These are phyloP conservation scores for Berkeleyomyces basicola DNA, from an alignment of 2,329 filamentous ascomycete species.

Conservation along the genomic window DNA sequence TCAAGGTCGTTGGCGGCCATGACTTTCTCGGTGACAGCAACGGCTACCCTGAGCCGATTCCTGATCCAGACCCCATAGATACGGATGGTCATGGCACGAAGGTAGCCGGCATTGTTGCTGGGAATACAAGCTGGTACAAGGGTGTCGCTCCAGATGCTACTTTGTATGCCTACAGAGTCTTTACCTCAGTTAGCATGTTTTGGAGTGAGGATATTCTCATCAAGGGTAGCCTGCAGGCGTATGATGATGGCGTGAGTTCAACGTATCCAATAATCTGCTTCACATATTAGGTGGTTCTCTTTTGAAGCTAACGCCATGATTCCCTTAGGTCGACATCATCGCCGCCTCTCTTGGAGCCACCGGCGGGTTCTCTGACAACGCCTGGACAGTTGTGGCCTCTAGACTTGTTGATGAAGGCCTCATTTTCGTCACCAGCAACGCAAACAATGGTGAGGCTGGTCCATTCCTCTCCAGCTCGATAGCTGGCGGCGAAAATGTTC, in stretches of 20 bases:
- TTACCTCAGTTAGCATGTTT: background rate
- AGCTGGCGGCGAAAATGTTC: conserved; percentile 25
- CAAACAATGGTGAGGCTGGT: conserved; percentile 32
- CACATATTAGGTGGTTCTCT: too few species aligned
- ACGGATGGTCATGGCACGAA: conserved; percentile 22
- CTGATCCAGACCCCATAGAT: conserved; percentile 6
- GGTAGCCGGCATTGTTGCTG: conserved; percentile 18
- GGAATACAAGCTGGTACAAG: conserved; percentile 10
- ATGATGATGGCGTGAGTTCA: conserved; percentile 19
- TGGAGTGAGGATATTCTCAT: conserved; percentile 18
- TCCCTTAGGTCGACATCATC: conserved; percentile 23
- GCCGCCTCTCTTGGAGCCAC: conserved; percentile 24
- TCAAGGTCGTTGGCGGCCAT: conserved; percentile 24
- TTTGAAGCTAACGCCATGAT: background rate
- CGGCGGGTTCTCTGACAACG: conserved; percentile 25
- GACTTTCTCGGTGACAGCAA: conserved; percentile 21
- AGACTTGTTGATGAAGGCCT: conserved; percentile 29
- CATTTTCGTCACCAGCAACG: conserved; percentile 32
- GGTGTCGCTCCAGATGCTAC: conserved; percentile 17
- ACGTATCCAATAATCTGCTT: conserved; percentile 1
- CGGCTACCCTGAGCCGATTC: background rate
- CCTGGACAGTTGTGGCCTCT: conserved; percentile 26
- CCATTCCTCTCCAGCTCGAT: conserved; percentile 29
- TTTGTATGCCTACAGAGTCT: conserved; percentile 13
- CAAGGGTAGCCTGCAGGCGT: conserved; percentile 21